Evolutionary conservation across 75 land plant genomes (phyloP).

Genomic region (Picea sitchensis): DNA sequence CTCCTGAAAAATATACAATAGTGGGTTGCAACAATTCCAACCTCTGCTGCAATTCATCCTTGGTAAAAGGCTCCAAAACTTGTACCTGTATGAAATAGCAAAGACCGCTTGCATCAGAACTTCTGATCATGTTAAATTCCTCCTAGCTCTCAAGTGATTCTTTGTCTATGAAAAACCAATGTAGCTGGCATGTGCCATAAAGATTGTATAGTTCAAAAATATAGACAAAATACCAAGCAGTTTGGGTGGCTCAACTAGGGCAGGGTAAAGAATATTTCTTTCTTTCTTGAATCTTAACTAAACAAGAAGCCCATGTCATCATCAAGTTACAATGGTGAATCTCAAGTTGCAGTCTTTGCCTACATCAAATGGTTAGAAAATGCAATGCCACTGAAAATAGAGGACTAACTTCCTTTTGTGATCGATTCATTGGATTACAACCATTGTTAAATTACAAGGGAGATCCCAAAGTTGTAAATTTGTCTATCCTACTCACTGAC

Average conservation of each 20-base stretch:
- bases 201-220: not conserved
- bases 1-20: conserved; percentile 5
- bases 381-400: not conserved
- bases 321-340: not conserved
- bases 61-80: conserved; percentile 5
- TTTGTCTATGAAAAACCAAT: not conserved
- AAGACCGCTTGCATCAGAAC: conserved; percentile 1
- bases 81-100: not conserved
- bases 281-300: not conserved
- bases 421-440: not conserved
- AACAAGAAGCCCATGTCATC: not conserved
- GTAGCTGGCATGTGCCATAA: not conserved
- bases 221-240: not conserved
- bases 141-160: not conserved
- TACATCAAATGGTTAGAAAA: not conserved
- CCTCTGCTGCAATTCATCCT: conserved; percentile 13
- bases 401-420: not conserved
- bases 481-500: not conserved
- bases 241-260: not conserved
- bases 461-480: not conserved
- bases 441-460: not conserved
- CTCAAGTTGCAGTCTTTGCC: not conserved
- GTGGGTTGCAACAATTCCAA: conserved; percentile 4
- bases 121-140: not conserved
- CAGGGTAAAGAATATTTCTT: no score